Conservation (phyloP, 345 rosid species). For the Populus nigra region DNA sequence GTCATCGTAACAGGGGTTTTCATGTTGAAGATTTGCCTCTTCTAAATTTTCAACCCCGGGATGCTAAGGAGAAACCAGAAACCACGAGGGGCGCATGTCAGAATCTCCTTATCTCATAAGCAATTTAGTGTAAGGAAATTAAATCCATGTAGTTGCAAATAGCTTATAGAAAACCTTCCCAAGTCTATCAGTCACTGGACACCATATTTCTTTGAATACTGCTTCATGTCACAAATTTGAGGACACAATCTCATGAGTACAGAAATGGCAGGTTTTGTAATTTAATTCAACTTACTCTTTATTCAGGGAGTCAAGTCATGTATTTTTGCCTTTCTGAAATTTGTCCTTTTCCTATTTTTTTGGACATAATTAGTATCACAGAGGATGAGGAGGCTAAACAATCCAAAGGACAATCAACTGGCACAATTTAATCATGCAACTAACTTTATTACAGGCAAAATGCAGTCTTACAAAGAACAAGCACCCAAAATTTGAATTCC, state of each 20-base stretch:
- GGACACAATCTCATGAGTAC: background rate
- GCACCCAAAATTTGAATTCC: background rate
- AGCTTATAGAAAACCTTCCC: background rate
- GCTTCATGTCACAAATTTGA: background rate
- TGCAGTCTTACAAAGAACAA: background rate
- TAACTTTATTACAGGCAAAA: background rate
- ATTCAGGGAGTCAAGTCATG: background rate
- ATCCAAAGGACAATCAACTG: background rate
- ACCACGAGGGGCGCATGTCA: conserved; percentile 14
- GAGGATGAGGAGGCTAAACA: background rate
- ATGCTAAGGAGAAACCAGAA: conserved; percentile 28
- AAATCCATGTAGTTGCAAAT: background rate
- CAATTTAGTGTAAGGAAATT: background rate
- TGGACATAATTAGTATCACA: background rate
- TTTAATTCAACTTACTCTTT: background rate
- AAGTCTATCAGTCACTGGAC: background rate
- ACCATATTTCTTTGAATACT: background rate
- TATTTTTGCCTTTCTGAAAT: background rate
- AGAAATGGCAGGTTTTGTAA: background rate
- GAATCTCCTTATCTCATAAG: background rate
- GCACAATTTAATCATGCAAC: background rate
- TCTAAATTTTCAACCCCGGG: conserved; percentile 32
- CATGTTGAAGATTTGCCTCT: conserved; percentile 43
- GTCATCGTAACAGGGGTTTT: conserved; percentile 20
- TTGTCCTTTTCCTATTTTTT: background rate